A percentile compares a stretch with the other conserved stretches of the same genome.
Evolutionary conservation across 345 rosid genomes (phyloP).

Genomic region (Kernera saxatilis): DNA sequence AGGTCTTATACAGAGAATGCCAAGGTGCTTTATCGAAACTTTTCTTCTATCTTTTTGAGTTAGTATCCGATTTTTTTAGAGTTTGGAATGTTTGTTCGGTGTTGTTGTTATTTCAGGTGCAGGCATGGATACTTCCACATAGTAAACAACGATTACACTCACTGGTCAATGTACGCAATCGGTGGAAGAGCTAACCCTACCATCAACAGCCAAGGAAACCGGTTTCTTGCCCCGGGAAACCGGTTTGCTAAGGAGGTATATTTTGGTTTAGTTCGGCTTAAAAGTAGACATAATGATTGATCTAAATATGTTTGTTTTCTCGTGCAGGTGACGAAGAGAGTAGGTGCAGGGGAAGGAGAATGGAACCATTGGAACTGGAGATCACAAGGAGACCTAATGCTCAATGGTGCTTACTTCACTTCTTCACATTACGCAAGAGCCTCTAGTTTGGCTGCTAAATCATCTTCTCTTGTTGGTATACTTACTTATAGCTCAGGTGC

Average conservation of each 20-base stretch:
- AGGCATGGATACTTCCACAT: slow-evolving; percentile 94
- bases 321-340: slow-evolving; percentile 52
- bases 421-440: slow-evolving; percentile 49
- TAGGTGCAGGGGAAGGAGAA: neutral
- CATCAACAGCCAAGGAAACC: slow-evolving; percentile 92
- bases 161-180: slow-evolving; percentile 96
- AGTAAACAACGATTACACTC: slow-evolving; percentile 93
- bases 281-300: neutral
- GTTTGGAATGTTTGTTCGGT: neutral
- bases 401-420: slow-evolving; percentile 53
- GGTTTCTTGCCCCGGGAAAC: slow-evolving; percentile 75
- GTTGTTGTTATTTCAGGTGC: slow-evolving; percentile 53
- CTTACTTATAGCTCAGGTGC: slow-evolving; percentile 49
- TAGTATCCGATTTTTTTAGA: neutral
- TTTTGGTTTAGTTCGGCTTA: neutral
- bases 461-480: slow-evolving; percentile 46
- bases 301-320: neutral
- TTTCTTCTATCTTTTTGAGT: too few relatives aligned
- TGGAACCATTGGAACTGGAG: slow-evolving; percentile 64
- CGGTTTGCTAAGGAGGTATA: slow-evolving; percentile 55
- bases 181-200: slow-evolving; percentile 98
- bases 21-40: slow-evolving; percentile 56
- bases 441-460: slow-evolving; percentile 55
- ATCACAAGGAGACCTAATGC: slow-evolving; percentile 50
- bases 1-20: slow-evolving; percentile 98